phyloP scores from a whole-genome alignment of 768 basidiomycete species.

The Trichaptum fuscoviolaceum region DNA sequence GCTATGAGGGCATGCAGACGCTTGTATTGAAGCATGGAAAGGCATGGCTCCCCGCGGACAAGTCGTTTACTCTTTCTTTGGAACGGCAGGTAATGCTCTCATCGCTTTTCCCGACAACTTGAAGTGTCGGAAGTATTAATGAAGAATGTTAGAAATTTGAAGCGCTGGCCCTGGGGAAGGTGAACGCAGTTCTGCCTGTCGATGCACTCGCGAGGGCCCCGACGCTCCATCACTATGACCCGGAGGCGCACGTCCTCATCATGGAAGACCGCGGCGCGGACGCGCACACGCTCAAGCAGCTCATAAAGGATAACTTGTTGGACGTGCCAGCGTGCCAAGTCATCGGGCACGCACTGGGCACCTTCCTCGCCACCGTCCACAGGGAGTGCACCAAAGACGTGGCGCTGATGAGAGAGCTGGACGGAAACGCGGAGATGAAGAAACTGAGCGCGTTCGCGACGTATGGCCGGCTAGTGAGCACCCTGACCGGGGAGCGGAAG shows the following conservation, averaged over 20 bases:
- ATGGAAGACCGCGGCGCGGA: constrained; percentile 56
- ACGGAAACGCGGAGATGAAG: constrained; percentile 35
- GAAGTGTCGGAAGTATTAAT: background rate
- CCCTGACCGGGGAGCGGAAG: constrained; percentile 21
- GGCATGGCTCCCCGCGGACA: constrained; percentile 30
- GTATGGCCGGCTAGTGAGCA: constrained; percentile 38
- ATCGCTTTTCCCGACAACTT: background rate
- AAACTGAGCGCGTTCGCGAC: constrained; percentile 33
- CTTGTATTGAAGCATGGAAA: constrained; percentile 57
- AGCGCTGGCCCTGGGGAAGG: constrained; percentile 44
- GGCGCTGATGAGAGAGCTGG: constrained; percentile 32
- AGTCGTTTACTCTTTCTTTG: constrained; percentile 29
- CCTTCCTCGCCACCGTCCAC: constrained; percentile 52
- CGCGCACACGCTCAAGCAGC: constrained; percentile 34
- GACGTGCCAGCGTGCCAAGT: constrained; percentile 27
- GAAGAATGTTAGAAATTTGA: constrained; percentile 27
- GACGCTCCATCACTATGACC: constrained; percentile 44
- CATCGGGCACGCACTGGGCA: constrained; percentile 50
- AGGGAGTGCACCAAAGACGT: constrained; percentile 32
- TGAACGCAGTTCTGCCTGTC: constrained; percentile 31
- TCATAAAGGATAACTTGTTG: constrained; percentile 28
- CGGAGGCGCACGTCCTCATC: constrained; percentile 44
- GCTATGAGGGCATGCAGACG: constrained; percentile 38
- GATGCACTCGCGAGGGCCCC: constrained; percentile 44
- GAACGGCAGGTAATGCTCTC: constrained; percentile 44